These are phyloP conservation scores for Ichthyophthirius multifiliis DNA, from an alignment of 169 alveolate species.

Conservation along the genomic window DNA sequence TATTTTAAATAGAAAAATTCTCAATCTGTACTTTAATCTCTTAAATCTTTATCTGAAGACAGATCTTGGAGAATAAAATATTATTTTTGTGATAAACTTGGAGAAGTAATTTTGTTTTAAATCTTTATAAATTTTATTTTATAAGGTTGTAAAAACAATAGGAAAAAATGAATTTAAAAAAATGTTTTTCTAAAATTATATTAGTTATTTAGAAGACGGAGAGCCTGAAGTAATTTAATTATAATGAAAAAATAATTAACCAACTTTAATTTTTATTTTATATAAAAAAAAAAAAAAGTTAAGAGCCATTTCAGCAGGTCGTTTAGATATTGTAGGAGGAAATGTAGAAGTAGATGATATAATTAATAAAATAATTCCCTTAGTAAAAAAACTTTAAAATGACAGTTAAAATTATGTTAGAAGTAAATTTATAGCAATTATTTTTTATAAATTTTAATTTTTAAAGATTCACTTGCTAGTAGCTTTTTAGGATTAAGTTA, in stretches of 20 bases:
- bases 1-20: not conserved
- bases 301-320: conserved; percentile 65
- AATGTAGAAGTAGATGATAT: conserved; percentile 60
- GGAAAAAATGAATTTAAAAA: conserved; percentile 46
- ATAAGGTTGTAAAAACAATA: conserved; percentile 36
- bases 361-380: conserved; percentile 57
- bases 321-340: conserved; percentile 55
- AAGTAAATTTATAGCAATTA: conserved; percentile 9
- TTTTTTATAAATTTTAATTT: not conserved
- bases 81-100: conserved; percentile 58
- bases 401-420: conserved; percentile 68
- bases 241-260: not conserved
- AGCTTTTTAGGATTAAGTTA: conserved; percentile 66
- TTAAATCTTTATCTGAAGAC: conserved; percentile 68
- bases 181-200: conserved; percentile 36
- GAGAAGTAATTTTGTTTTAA: conserved; percentile 27
- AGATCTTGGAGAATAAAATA: conserved; percentile 74
- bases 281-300: conserved; percentile 6
- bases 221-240: conserved; percentile 69
- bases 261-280: not conserved
- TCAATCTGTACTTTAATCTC: conserved; percentile 19
- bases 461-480: conserved; percentile 61
- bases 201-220: conserved; percentile 53
- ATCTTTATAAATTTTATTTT: not conserved
- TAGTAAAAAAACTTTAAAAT: conserved; percentile 57